phyloP scores from a whole-genome alignment of 805 yeast genomes.

The Candida rishiriensis region DNA sequence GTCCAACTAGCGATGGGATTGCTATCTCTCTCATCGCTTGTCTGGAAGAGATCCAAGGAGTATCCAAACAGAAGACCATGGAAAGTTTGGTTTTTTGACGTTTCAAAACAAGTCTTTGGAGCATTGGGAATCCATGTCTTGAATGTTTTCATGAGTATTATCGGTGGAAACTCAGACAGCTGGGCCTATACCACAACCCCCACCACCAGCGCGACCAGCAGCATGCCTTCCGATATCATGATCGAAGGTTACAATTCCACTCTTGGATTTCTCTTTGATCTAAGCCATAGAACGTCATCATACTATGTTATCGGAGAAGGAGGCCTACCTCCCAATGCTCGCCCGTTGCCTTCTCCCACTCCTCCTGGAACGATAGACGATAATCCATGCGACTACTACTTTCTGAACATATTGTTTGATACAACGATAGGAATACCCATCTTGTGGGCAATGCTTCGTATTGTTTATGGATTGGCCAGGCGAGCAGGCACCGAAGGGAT shows the following conservation, averaged over 20 bases:
- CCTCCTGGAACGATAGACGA: conserved; percentile 29
- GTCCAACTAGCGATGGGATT: conserved; percentile 77
- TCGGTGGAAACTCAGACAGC: conserved; percentile 35
- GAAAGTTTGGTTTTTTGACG: conserved; percentile 86
- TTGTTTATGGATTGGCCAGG: conserved; percentile 45
- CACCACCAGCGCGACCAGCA: no score
- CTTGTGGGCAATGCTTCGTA: conserved; percentile 52
- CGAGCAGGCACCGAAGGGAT: conserved; percentile 41
- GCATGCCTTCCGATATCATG: no score
- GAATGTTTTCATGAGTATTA: conserved; percentile 66
- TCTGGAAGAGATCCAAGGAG: conserved; percentile 74
- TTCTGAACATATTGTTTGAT: conserved; percentile 80
- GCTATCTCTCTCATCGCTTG: conserved; percentile 67
- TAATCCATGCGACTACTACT: conserved; percentile 92
- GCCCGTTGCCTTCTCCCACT: neutral
- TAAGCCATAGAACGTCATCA: conserved; percentile 3
- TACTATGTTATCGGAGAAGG: conserved; percentile 4
- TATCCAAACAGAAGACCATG: conserved; percentile 78
- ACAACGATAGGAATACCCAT: conserved; percentile 93
- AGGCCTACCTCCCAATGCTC: conserved; percentile 1
- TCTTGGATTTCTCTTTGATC: neutral
- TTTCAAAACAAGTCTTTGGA: conserved; percentile 84
- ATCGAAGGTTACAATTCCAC: no score
- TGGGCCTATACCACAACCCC: conserved; percentile 7
- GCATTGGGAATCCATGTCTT: conserved; percentile 79